phyloP scores from a whole-genome alignment of 2,329 filamentous ascomycete genomes.

The Cryphonectria japonica region DNA sequence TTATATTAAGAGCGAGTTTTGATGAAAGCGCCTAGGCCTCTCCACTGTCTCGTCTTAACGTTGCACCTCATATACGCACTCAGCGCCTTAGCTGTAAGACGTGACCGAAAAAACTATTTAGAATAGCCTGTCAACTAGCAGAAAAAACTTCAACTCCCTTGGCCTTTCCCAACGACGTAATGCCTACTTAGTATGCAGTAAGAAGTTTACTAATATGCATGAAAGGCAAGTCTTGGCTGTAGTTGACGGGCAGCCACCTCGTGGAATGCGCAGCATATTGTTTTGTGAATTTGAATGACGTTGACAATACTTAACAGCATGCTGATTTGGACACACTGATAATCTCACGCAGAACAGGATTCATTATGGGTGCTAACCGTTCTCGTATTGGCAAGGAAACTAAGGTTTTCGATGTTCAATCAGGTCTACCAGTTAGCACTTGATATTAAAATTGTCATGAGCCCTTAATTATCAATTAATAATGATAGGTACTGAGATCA shows the following conservation, averaged over 20 bases:
- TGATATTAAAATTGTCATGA: not conserved
- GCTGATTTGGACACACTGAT: not conserved
- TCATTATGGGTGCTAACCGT: not conserved
- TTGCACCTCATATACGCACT: not conserved
- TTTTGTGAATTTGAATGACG: not conserved
- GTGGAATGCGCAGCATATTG: not conserved
- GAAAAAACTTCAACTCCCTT: not conserved
- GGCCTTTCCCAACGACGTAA: no score
- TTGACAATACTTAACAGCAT: not conserved
- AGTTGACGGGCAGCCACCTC: not conserved
- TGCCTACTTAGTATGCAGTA: no score
- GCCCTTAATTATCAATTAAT: no score
- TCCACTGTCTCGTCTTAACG: not conserved
- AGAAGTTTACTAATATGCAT: no score
- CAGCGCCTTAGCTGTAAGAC: not conserved
- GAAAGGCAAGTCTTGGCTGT: not conserved
- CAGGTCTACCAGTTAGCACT: not conserved
- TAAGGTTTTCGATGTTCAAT: not conserved
- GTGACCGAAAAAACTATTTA: not conserved
- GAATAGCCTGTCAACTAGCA: not conserved
- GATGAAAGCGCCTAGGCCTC: not conserved
- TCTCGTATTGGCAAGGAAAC: not conserved
- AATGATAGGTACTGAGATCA: not conserved
- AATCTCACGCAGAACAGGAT: not conserved
- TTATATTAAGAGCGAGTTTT: not conserved